Evolutionary conservation across 2,329 filamentous ascomycete genomes (phyloP), one percentile per base, ranked within the genome.

Genomic region (Penicillium sp.): DNA sequence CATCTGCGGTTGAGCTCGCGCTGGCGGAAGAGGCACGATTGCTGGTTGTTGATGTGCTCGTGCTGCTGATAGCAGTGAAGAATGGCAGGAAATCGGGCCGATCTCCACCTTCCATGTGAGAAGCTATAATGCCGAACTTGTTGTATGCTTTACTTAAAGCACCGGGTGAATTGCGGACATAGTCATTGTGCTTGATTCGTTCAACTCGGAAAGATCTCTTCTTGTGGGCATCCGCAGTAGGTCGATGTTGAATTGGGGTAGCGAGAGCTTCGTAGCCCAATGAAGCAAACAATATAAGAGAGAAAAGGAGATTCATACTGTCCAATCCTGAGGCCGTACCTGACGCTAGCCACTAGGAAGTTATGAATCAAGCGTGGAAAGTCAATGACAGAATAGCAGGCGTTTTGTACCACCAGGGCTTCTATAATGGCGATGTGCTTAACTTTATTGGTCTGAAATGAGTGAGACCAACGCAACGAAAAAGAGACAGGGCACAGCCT

Each of bases 91-190:
- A 73, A 50, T 75, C 72, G 27, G 71, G 64, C 13, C 74, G 63
- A 27, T 74, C 72, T 19, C 69, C 77, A 33, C 31, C 45, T 50
- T 82, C 69, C 8, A 74, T 75, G 2, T 76, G 65, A 37, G 77
- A 74, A 19, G 39, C 42, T 16, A 29, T 31, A 74, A 88, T 82
- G 60, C 83, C 82, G 72, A 83, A 92, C 72, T 93, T 93, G 65
- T 80, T 76, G 71, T 89, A 88, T 16, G 88, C 85, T 74, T 85
- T 89, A 50, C 83, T 75, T 64, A 93, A 79, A 50, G 88, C 86
- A 56, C 76, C 70, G 7, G 81, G 78, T n/a, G 88, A 87, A 76
- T 88, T 81, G 21, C 80, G 75, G 23, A 79, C 77, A 69, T 86
- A 85, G 55, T 78, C 77, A n/a, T 76, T 76, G 64, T 86, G 87